These are phyloP conservation scores for Inonotus obliquus DNA, from an alignment of 1,284 basidiomycete genomes.

Conservation along the genomic window DNA sequence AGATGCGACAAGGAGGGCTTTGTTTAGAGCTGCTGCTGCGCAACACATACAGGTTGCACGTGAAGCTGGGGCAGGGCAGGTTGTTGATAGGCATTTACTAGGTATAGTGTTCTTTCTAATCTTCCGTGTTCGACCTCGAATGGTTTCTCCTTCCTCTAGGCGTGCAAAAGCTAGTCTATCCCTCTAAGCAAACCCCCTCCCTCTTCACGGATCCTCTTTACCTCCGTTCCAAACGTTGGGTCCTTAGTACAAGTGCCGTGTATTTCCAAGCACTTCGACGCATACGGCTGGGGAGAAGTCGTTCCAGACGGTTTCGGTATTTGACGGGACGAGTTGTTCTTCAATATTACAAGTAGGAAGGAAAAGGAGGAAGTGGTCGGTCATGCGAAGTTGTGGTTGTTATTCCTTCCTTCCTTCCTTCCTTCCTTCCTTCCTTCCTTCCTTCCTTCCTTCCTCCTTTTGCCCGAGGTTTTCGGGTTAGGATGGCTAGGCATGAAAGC, in stretches of 20 bases:
- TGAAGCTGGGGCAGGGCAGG: slow-evolving; percentile 66
- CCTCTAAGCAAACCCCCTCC: slow-evolving; percentile 58
- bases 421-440: no score
- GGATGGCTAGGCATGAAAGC: no score
- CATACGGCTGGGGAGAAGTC: slow-evolving; percentile 87
- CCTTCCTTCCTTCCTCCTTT: no score
- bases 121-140: not conserved
- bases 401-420: no score
- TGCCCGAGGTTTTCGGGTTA: no score
- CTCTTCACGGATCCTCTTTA: slow-evolving; percentile 73
- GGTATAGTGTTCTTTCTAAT: slow-evolving; percentile 39
- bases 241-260: slow-evolving; percentile 81
- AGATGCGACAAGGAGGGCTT: slow-evolving; percentile 43
- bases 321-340: slow-evolving; percentile 72
- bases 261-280: slow-evolving; percentile 76
- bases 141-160: slow-evolving; percentile 37
- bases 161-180: slow-evolving; percentile 57
- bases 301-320: slow-evolving; percentile 77
- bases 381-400: not conserved
- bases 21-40: slow-evolving; percentile 66
- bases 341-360: slow-evolving; percentile 73
- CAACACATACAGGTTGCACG: slow-evolving; percentile 70
- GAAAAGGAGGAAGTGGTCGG: not conserved
- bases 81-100: slow-evolving; percentile 81
- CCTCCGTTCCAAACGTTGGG: slow-evolving; percentile 63